These are phyloP conservation scores for Rhizophlyctis rosea DNA, from an alignment of 192 early-diverging fungal genomes.

Conservation along the genomic window DNA sequence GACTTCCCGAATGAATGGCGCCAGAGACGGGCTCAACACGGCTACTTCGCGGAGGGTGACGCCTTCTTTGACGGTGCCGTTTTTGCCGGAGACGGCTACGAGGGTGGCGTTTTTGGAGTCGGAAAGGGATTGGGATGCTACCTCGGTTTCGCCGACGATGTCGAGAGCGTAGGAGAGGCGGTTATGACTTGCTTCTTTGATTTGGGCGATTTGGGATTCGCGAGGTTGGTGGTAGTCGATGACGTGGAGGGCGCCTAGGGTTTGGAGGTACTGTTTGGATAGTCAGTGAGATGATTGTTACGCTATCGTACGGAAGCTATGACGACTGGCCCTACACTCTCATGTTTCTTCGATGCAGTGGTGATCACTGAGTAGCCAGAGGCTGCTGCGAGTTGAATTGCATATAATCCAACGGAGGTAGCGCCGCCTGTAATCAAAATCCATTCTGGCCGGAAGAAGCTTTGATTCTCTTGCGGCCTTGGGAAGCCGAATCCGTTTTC, in stretches of 20 bases:
- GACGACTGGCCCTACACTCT: background rate
- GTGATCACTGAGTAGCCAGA: constrained; percentile 26
- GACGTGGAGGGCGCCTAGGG: constrained; percentile 16
- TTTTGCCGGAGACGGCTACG: background rate
- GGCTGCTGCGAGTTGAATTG: constrained; percentile 22
- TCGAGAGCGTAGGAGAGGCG: constrained; percentile 7
- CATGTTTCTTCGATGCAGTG: constrained; percentile 17
- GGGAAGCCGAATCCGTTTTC: constrained; percentile 14
- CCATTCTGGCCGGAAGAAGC: constrained; percentile 21
- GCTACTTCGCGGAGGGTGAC: background rate
- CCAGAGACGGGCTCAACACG: background rate
- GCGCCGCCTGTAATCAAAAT: constrained; percentile 26
- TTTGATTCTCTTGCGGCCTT: constrained; percentile 5
- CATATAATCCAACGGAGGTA: constrained; percentile 13
- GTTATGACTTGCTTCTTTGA: background rate
- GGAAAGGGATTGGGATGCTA: background rate
- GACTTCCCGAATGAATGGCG: constrained; percentile 9
- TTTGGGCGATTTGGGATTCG: constrained; percentile 8
- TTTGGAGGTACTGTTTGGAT: constrained; percentile 7
- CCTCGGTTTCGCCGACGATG: constrained; percentile 1
- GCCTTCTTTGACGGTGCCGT: constrained; percentile 4
- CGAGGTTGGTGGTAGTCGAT: constrained; percentile 5
- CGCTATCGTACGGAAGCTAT: background rate
- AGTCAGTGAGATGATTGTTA: background rate
- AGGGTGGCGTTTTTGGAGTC: background rate